A percentile compares a stretch with the other conserved stretches of the same genome.
phyloP scores from a whole-genome alignment of 108 stramenopile genomes.

The Fragilariopsis cylindrus region DNA sequence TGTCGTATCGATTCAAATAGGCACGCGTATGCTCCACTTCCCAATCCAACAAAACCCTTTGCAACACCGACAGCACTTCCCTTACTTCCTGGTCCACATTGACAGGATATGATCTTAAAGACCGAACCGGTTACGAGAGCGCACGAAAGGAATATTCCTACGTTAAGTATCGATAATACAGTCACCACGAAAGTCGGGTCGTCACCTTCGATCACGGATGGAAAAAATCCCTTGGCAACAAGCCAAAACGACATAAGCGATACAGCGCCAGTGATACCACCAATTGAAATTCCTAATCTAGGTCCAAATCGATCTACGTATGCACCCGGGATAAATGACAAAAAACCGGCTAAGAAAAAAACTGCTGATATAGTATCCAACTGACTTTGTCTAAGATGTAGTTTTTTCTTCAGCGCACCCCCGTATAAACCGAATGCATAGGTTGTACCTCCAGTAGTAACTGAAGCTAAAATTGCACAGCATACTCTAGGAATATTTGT shows the following conservation, averaged over 20 bases:
- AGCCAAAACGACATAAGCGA: constrained; percentile 63
- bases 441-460: constrained; percentile 81
- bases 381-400: constrained; percentile 70
- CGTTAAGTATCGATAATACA: constrained; percentile 53
- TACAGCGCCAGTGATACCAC: constrained; percentile 54
- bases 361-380: constrained; percentile 74
- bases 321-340: constrained; percentile 78
- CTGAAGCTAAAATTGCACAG: constrained; percentile 62
- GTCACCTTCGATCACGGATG: neutral
- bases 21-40: constrained; percentile 44
- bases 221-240: constrained; percentile 33
- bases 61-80: constrained; percentile 83
- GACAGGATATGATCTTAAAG: constrained; percentile 76
- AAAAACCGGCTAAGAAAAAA: constrained; percentile 72
- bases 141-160: constrained; percentile 64
- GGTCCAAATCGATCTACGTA: constrained; percentile 70
- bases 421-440: constrained; percentile 88
- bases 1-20: constrained; percentile 62
- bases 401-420: constrained; percentile 60
- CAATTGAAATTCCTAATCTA: constrained; percentile 43
- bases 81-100: constrained; percentile 66
- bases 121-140: constrained; percentile 79
- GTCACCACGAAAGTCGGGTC: constrained; percentile 35
- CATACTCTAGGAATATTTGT: constrained; percentile 66
- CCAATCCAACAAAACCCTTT: constrained; percentile 87